These are phyloP conservation scores for Aureobasidium leucospermi DNA, from an alignment of 2,329 filamentous ascomycete species.

Conservation along the genomic window DNA sequence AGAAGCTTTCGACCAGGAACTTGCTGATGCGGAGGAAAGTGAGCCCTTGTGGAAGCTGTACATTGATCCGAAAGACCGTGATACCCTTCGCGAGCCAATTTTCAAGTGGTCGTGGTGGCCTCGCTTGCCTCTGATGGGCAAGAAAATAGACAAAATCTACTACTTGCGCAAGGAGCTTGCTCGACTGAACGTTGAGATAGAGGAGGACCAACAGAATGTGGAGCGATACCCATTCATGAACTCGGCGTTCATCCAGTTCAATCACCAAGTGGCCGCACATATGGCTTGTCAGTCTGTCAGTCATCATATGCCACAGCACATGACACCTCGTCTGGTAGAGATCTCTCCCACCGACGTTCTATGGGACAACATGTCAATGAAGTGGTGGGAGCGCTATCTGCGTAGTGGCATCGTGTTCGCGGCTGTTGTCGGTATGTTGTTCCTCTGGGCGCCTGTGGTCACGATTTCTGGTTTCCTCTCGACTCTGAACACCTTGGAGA, in stretches of 20 bases:
- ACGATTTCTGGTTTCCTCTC: conserved; percentile 78
- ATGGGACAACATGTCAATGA: conserved; percentile 95
- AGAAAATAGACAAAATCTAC: conserved; percentile 93
- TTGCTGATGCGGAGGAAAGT: conserved; percentile 54
- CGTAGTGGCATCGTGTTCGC: conserved; percentile 59
- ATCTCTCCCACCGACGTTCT: conserved; percentile 87
- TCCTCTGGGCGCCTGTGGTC: conserved; percentile 87
- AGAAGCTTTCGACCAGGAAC: conserved; percentile 54
- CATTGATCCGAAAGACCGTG: conserved; percentile 71
- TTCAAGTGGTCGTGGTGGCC: conserved; percentile 63
- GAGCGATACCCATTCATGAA: conserved; percentile 89
- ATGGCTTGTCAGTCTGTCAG: conserved; percentile 94
- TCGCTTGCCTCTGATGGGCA: conserved; percentile 45
- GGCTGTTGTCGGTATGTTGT: conserved; percentile 65
- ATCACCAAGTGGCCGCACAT: conserved; percentile 92
- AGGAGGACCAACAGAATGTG: conserved; percentile 75
- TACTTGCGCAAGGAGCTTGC: conserved; percentile 83
- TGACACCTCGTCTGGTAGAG: conserved; percentile 88
- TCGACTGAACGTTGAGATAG: conserved; percentile 83
- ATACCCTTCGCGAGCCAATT: conserved; percentile 69
- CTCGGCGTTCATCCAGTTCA: conserved; percentile 97
- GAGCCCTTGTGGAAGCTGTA: conserved; percentile 75
- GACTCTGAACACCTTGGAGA: conserved; percentile 64
- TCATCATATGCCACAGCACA: conserved; percentile 86
- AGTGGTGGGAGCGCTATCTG: conserved; percentile 86